Percentiles rank a stretch among this genome's conserved stretches.
Conservation (phyloP, 805 yeast species). For the Starmerella davenportii region DNA sequence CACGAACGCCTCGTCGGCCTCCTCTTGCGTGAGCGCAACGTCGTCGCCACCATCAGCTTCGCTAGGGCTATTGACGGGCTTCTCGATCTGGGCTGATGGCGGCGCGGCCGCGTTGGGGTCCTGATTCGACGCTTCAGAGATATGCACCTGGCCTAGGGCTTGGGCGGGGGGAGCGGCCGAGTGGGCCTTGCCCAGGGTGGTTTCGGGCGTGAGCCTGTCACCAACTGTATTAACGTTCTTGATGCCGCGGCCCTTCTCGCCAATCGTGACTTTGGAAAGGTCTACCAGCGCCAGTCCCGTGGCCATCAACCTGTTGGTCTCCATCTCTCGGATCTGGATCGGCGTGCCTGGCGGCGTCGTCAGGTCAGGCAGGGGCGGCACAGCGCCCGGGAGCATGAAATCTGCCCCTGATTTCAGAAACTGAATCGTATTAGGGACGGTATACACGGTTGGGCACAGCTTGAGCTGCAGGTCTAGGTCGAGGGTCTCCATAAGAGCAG, state of each 20-base stretch:
- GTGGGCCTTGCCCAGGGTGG: constrained; percentile 11
- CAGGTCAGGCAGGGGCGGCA: constrained; percentile 36
- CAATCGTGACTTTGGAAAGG: constrained; percentile 25
- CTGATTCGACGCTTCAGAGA: not conserved
- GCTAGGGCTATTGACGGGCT: not conserved
- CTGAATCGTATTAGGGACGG: constrained; percentile 58
- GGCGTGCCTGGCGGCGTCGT: constrained; percentile 30
- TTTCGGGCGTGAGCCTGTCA: constrained; percentile 45
- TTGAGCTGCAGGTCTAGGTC: constrained; percentile 27
- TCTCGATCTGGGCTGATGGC: not conserved
- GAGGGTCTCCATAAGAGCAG: constrained; percentile 48
- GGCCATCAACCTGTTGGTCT: constrained; percentile 19
- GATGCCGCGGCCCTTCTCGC: constrained; percentile 64
- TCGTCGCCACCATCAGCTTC: constrained; percentile 2
- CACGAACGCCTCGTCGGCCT: constrained; percentile 40
- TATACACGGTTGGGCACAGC: constrained; percentile 46
- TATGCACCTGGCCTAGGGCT: not conserved
- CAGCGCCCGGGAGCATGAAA: constrained; percentile 29
- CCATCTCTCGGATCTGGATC: constrained; percentile 53
- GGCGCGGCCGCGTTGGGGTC: constrained; percentile 4
- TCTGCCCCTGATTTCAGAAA: constrained; percentile 61
- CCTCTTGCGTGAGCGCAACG: constrained; percentile 8
- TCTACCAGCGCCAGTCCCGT: constrained; percentile 24
- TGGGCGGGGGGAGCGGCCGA: not conserved
- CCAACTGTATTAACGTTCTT: constrained; percentile 45